Evolutionary conservation across 495 filamentous ascomycete species (phyloP), one percentile per base, ranked within the genome.

Genomic region (Pyronema omphalodes): DNA sequence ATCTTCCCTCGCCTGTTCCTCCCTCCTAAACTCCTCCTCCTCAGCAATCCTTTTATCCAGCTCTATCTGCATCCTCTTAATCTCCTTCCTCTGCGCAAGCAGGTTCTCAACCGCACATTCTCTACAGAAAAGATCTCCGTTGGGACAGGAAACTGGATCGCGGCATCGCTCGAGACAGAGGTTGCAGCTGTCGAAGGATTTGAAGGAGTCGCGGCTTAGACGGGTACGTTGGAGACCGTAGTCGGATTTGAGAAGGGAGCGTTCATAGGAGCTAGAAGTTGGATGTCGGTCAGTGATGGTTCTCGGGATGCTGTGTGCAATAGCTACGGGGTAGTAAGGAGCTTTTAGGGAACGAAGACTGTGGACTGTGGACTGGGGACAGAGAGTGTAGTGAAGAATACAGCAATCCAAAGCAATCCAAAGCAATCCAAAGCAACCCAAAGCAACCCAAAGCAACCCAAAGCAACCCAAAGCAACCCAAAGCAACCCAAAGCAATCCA

Each of bases 81-180:
- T 93, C 66, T 95, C 93, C 68, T 91, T 84, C 57, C 85, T 77
- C 68, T 98, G 91, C 6, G 86, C 76, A 0, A 98, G 74, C 41
- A 98, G 79, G 64, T 95, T 94, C 61, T 70, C 84, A 29, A 95
- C 78, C 8, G 88, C 88, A 69, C 91, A 98, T 67, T 98, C 91
- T 55, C 87, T 77, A 63, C 91, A 98, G 70, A 96, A 96, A n/a
- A 98, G 74, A 66, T 96, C 88, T 48, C 89, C 91, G 56, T 83
- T 78, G 11, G 67, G 55, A 60, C 77, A 81, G 0, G 75, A 75
- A 11, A 95, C 88, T 0, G 91, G 91, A 33, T 84, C 74, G 14
- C 81, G 79, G 17, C 88, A 83, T 5, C 85, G 80, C 60, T 88
- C 80, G 1, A 96, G 79, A 58, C 91, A 98, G 14, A 98, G 76